A percentile compares a stretch with the other conserved stretches of the same genome.
Conservation (phyloP, 2,329 filamentous ascomycete genomes). For the Balansia obtecta region DNA sequence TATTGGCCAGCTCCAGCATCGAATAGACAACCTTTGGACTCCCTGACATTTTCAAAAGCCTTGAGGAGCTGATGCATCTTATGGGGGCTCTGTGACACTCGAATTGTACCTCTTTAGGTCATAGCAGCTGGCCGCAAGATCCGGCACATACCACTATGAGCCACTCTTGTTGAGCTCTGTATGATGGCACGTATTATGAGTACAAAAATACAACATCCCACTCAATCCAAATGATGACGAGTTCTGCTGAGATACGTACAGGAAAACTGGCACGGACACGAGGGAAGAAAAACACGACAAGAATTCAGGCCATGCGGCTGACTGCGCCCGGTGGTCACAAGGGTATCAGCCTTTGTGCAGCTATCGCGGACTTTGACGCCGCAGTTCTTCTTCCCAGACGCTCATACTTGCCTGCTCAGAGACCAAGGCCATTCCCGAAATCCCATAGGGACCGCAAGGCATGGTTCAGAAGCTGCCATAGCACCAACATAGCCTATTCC, state of each 20-base stretch:
- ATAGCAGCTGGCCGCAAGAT: conserved; percentile 5
- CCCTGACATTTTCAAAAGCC: background rate
- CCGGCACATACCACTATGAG: conserved; percentile 4
- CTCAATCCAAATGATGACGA: background rate
- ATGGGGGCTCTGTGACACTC: background rate
- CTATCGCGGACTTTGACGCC: conserved; percentile 6
- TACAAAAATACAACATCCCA: conserved; percentile 1
- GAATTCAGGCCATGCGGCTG: background rate
- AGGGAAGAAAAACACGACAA: background rate
- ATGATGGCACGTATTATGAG: conserved; percentile 3
- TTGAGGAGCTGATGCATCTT: background rate
- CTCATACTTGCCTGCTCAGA: conserved; percentile 17
- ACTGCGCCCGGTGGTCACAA: conserved; percentile 4
- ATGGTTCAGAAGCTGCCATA: conserved; percentile 15
- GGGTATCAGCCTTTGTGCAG: conserved; percentile 5
- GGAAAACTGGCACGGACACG: background rate
- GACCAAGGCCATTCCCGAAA: conserved; percentile 16
- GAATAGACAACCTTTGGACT: background rate
- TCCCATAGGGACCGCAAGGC: conserved; percentile 14
- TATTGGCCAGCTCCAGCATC: too few relatives aligned
- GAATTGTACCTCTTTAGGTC: background rate
- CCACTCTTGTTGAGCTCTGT: conserved; percentile 4
- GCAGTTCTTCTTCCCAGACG: conserved; percentile 11
- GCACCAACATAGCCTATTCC: background rate
- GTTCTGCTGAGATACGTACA: conserved; percentile 1